Evolutionary conservation across 495 filamentous ascomycete genomes (phyloP), one percentile per base, ranked within the genome.

Genomic region (Jackrogersella multiformis): DNA sequence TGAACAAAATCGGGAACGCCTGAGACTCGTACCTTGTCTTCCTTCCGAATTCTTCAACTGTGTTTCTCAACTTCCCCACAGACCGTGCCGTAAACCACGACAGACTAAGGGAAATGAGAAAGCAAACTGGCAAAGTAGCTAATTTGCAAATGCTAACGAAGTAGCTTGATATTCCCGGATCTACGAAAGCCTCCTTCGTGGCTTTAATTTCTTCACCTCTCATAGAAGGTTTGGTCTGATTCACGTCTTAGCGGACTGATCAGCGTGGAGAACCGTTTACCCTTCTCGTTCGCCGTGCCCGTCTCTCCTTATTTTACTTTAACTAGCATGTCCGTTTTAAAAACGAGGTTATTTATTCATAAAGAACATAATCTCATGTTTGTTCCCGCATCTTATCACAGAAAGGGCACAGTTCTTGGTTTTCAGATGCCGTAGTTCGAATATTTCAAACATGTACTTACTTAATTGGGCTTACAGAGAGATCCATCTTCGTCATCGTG

Each of bases 21-120:
- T 51, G 26, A 59, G 34, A 55, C 18, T 13, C 7, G 15, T 69
- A 39, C 28, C 54, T 12, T 42, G 15, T 52, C 35, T 53, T 34
- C 21, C 32, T 12, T 41, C 18, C 7, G 1, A 55, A 30, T 42
- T 38, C 20, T 48, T 52, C 44, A 52, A 56, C 51, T 64, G 56
- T 46, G 56, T 66, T 70, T 66, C 51, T 70, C 67, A 32, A 62
- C 67, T 70, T 70, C 57, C 32, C 61, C 57, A 59, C 56, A 61
- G 30, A 20, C 38, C 38, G 13, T 58, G 34, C 35, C 28, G 35
- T 52, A 26, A 28, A 12, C 34, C 24, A 60, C 39, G 8, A 53
- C 51, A 52, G 30, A 26, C 38, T 18, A 61, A 46, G 38, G 61
- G 55, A 52, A 55, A 61, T 64, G 52, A 60, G 20, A 23, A 48